phyloP scores from a whole-genome alignment of 2,329 filamentous ascomycete species.

The Tolypocladium cylindrosporum region DNA sequence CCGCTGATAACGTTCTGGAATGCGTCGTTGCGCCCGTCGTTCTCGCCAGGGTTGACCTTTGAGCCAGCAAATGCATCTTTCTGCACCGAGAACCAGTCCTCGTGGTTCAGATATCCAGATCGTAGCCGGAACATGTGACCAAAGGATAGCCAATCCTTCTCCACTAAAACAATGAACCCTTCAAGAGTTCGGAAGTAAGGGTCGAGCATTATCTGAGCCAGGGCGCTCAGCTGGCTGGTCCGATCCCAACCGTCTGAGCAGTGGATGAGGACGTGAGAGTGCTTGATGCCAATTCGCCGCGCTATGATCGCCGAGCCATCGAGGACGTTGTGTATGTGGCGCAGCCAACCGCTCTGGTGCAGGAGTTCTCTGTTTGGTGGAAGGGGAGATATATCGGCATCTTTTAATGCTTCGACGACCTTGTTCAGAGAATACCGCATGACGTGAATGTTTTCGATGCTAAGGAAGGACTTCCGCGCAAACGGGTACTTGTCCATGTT shows the following conservation, averaged over 20 bases:
- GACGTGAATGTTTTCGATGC: constrained; percentile 96
- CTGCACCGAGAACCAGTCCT: constrained; percentile 89
- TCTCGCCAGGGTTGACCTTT: constrained; percentile 51
- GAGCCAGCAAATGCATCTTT: constrained; percentile 64
- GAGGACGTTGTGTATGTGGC: constrained; percentile 75
- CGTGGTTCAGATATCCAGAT: constrained; percentile 77
- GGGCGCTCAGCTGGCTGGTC: constrained; percentile 84
- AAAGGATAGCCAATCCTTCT: constrained; percentile 97
- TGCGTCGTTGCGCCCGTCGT: constrained; percentile 56
- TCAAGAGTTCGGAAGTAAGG: constrained; percentile 91
- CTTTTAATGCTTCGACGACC: constrained; percentile 82
- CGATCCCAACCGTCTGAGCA: constrained; percentile 98
- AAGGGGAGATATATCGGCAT: constrained; percentile 77
- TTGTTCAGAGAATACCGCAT: constrained; percentile 88
- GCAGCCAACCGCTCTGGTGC: constrained; percentile 79
- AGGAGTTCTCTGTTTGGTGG: constrained; percentile 75
- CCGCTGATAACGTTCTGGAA: constrained; percentile 82
- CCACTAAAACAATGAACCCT: constrained; percentile 86
- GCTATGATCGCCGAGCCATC: constrained; percentile 80
- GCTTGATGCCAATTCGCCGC: constrained; percentile 78
- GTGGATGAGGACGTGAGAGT: constrained; percentile 92
- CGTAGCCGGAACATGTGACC: constrained; percentile 95
- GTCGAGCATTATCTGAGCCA: constrained; percentile 88
- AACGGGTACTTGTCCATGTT: constrained; percentile 97
- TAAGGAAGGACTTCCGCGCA: constrained; percentile 82